phyloP scores from a whole-genome alignment of 1,139 yeast genomes.

The Zygotorulaspora mrakii region DNA sequence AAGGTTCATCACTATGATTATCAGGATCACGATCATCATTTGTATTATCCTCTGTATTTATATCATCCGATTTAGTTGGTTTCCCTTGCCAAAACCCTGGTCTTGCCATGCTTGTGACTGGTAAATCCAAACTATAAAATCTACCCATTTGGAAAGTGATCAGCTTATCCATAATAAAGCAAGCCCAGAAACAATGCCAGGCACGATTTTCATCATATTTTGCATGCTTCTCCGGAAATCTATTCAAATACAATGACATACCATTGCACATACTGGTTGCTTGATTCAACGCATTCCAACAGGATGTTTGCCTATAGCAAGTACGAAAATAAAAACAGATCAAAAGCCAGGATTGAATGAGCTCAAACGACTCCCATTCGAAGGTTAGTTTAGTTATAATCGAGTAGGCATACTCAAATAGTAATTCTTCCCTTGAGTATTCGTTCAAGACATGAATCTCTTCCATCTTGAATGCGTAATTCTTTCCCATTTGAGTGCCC shows the following conservation, averaged over 20 bases:
- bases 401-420: conserved; percentile 50
- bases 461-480: conserved; percentile 35
- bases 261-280: conserved; percentile 54
- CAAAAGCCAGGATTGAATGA: conserved; percentile 61
- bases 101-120: conserved; percentile 37
- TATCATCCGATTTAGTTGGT: no score
- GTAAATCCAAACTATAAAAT: conserved; percentile 44
- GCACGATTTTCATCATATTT: conserved; percentile 50
- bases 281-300: conserved; percentile 50
- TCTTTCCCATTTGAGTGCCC: not conserved
- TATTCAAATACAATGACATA: conserved; percentile 47
- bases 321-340: conserved; percentile 52
- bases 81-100: conserved; percentile 38
- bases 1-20: conserved; percentile 8
- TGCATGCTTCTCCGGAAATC: conserved; percentile 31
- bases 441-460: conserved; percentile 6
- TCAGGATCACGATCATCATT: conserved; percentile 27
- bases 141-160: conserved; percentile 56
- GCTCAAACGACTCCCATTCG: conserved; percentile 66
- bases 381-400: conserved; percentile 50
- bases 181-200: conserved; percentile 55
- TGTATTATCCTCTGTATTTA: conserved; percentile 18
- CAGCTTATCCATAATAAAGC: conserved; percentile 53
- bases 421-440: conserved; percentile 43
- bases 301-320: conserved; percentile 55